phyloP scores from a whole-genome alignment of 2,329 filamentous ascomycete genomes.

The Fusarium sp. region DNA sequence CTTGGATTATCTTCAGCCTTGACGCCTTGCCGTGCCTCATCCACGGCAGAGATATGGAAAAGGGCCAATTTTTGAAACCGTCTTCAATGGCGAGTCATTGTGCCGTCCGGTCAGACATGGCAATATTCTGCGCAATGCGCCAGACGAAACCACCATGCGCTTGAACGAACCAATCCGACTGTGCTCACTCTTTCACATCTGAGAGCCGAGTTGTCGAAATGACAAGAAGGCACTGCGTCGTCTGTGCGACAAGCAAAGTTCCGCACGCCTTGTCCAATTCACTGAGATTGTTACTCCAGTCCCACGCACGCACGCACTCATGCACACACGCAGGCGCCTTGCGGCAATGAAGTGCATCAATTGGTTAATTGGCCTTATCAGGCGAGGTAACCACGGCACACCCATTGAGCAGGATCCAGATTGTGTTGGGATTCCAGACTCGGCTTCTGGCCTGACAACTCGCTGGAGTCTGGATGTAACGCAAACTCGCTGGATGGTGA shows the following conservation, averaged over 20 bases:
- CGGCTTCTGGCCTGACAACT: slow-evolving; percentile 1
- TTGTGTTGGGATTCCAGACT: slow-evolving; percentile 6
- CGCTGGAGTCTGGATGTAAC: slow-evolving; percentile 8
- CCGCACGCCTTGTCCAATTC: background rate
- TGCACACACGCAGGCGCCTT: background rate
- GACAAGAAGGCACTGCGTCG: background rate
- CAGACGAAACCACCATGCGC: background rate
- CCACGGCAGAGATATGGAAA: background rate
- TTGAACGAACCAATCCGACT: background rate
- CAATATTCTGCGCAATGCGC: background rate
- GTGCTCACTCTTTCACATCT: slow-evolving; percentile 9
- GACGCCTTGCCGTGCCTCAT: slow-evolving; percentile 1
- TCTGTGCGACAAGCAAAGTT: slow-evolving; percentile 9
- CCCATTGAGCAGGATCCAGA: background rate
- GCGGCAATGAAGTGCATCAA: background rate
- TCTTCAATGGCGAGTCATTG: background rate
- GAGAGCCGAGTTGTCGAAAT: slow-evolving; percentile 4
- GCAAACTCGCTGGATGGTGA: slow-evolving; percentile 14
- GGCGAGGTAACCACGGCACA: background rate
- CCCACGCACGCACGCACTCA: background rate
- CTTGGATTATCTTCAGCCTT: background rate
- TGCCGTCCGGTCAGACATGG: background rate
- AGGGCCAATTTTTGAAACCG: background rate
- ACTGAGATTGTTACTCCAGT: background rate
- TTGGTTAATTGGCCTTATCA: background rate